A percentile compares a stretch with the other conserved stretches of the same genome.
Conservation (phyloP, 306 rosid species). For the Albizia julibrissin region DNA sequence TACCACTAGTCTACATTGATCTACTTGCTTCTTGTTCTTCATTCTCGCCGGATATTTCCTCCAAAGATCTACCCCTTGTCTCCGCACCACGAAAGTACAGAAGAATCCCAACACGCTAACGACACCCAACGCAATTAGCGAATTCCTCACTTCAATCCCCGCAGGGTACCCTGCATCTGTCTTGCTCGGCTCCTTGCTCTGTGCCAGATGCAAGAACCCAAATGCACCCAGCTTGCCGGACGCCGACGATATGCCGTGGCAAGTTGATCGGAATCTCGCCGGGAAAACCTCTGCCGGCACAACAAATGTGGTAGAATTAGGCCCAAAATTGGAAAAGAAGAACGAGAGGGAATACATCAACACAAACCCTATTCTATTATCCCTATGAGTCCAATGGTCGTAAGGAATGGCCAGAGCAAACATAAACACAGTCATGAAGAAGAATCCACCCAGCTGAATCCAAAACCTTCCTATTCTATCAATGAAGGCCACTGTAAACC, state of each 20-base stretch:
- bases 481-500: conserved; percentile 73
- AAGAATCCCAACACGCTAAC: conserved; percentile 60
- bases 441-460: conserved; percentile 77
- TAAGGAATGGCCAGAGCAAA: conserved; percentile 80
- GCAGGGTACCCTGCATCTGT: conserved; percentile 75
- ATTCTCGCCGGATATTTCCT: conserved; percentile 74
- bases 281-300: conserved; percentile 86
- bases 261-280: conserved; percentile 67
- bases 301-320: conserved; percentile 79
- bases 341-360: conserved; percentile 62
- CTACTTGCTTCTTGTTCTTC: conserved; percentile 45
- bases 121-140: conserved; percentile 50
- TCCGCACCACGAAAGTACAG: conserved; percentile 72
- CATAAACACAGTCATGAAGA: conserved; percentile 81
- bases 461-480: conserved; percentile 72
- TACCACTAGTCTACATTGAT: background rate
- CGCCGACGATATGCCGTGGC: conserved; percentile 81
- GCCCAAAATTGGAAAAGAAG: conserved; percentile 80
- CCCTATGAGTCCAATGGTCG: conserved; percentile 65
- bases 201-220: conserved; percentile 78
- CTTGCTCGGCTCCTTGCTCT: conserved; percentile 52
- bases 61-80: conserved; percentile 70
- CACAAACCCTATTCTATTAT: conserved; percentile 59
- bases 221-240: conserved; percentile 76
- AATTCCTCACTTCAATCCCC: conserved; percentile 67